Percentiles rank a stretch among this genome's conserved stretches.
These are phyloP conservation scores for Fusarium sp. DNA, from an alignment of 2,329 filamentous ascomycete species.

Conservation along the genomic window DNA sequence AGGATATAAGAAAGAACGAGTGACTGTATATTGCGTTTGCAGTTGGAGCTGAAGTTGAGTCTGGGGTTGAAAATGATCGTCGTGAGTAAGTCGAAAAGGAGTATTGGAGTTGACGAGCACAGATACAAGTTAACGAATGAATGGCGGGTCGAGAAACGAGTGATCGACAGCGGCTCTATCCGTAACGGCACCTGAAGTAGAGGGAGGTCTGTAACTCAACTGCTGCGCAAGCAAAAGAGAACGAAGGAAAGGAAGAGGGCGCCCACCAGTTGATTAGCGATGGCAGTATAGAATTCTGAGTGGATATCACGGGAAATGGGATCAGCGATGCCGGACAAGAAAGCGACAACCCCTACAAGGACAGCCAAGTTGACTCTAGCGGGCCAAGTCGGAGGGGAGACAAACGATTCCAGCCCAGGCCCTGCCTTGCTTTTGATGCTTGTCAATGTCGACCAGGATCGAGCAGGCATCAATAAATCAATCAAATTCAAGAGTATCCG, in stretches of 20 bases:
- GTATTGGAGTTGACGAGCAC: background rate
- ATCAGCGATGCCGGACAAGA: background rate
- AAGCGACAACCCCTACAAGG: background rate
- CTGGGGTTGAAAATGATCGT: slow-evolving; percentile 29
- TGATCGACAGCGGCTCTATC: slow-evolving; percentile 41
- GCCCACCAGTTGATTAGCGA: slow-evolving; percentile 23
- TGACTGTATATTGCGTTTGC: background rate
- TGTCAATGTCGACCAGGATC: background rate
- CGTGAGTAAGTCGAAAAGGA: slow-evolving; percentile 15
- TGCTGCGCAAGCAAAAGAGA: slow-evolving; percentile 27
- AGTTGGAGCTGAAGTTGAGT: slow-evolving; percentile 3
- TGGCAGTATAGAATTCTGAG: slow-evolving; percentile 1
- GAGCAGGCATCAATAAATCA: background rate
- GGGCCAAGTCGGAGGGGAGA: background rate
- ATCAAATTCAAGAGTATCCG: background rate
- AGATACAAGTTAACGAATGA: slow-evolving; percentile 2
- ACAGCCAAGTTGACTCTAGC: background rate
- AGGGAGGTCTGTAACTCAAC: slow-evolving; percentile 19
- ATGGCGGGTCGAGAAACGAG: slow-evolving; percentile 31
- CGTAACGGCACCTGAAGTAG: slow-evolving; percentile 9
- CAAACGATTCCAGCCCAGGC: slow-evolving; percentile 6
- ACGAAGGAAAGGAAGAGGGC: slow-evolving; percentile 26
- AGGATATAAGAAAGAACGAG: slow-evolving; percentile 3
- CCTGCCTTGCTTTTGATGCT: slow-evolving; percentile 6
- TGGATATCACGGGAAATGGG: slow-evolving; percentile 18